A percentile compares a stretch with the other conserved stretches of the same genome.
Evolutionary conservation across 495 filamentous ascomycete species (phyloP).

Genomic region (Podospora conica): DNA sequence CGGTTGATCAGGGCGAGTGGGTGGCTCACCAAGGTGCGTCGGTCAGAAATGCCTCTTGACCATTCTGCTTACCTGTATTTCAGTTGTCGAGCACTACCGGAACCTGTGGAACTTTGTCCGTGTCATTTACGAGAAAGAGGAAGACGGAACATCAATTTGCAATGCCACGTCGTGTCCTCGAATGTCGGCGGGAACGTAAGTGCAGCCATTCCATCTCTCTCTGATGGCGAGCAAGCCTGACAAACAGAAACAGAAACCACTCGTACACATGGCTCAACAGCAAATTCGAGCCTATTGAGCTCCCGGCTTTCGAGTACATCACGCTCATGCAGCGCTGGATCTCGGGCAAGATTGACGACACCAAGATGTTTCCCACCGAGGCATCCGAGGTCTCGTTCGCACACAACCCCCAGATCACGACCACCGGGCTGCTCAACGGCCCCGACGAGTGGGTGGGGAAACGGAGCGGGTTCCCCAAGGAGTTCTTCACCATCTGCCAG

Average conservation of each 20-base stretch:
- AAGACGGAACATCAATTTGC: conserved; percentile 67
- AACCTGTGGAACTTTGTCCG: conserved; percentile 77
- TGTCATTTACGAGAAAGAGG: conserved; percentile 73
- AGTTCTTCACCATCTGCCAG: conserved; percentile 78
- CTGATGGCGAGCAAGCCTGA: conserved; percentile 8
- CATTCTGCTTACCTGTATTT: not conserved
- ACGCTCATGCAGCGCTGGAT: conserved; percentile 88
- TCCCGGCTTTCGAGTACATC: conserved; percentile 81
- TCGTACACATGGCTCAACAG: conserved; percentile 87
- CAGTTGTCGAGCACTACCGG: conserved; percentile 88
- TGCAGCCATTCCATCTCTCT: conserved; percentile 24
- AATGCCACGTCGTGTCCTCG: conserved; percentile 76
- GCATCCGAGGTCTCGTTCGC: conserved; percentile 51
- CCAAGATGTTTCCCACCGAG: conserved; percentile 78
- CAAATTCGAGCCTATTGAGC: conserved; percentile 56
- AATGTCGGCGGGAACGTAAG: conserved; percentile 88
- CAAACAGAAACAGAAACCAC: conserved; percentile 50
- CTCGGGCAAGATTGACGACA: conserved; percentile 81
- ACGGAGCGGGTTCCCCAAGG: conserved; percentile 77
- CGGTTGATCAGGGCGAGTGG: conserved; percentile 89
- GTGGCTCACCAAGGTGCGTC: conserved; percentile 80
- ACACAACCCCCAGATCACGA: conserved; percentile 49
- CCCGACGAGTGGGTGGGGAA: conserved; percentile 75
- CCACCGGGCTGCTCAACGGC: conserved; percentile 55
- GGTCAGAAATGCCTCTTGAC: not conserved